Evolutionary conservation across 257 asterid genomes (phyloP).

Genomic region (Scutellaria minor): DNA sequence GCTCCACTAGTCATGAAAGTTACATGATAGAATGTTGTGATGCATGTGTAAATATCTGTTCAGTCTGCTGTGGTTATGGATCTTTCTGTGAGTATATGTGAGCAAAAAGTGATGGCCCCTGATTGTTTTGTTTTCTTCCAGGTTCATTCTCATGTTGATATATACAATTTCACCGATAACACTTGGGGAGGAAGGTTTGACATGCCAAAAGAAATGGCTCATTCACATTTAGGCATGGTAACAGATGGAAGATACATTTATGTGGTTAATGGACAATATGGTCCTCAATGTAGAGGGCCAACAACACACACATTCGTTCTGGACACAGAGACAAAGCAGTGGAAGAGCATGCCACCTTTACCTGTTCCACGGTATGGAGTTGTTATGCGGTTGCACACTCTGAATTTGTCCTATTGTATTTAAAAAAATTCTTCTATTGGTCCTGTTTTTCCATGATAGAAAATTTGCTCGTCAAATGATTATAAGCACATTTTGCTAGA

Average conservation of each 20-base stretch:
- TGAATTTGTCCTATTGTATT: slow-evolving; percentile 17
- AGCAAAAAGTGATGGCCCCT: slow-evolving; percentile 14
- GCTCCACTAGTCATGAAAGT: background rate
- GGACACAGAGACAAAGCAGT: slow-evolving; percentile 73
- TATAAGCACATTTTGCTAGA: background rate
- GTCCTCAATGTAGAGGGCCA: slow-evolving; percentile 98
- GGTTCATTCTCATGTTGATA: slow-evolving; percentile 97
- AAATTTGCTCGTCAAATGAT: background rate
- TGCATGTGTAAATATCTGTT: slow-evolving; percentile 8
- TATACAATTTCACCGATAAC: slow-evolving; percentile 84
- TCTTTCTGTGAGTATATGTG: background rate
- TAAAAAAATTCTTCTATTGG: slow-evolving; percentile 9
- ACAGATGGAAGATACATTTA: slow-evolving; percentile 92
- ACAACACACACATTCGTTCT: slow-evolving; percentile 77
- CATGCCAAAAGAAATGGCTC: slow-evolving; percentile 98
- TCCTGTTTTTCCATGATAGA: slow-evolving; percentile 14
- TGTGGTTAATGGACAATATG: slow-evolving; percentile 86
- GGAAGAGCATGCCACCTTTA: slow-evolving; percentile 75
- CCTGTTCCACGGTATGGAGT: slow-evolving; percentile 77
- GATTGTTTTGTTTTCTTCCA: slow-evolving; percentile 28
- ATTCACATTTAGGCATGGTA: slow-evolving; percentile 97
- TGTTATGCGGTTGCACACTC: slow-evolving; percentile 15
- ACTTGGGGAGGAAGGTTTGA: slow-evolving; percentile 94
- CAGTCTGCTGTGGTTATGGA: slow-evolving; percentile 17
- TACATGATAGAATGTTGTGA: slow-evolving; percentile 19